Evolutionary conservation across 768 basidiomycete genomes (phyloP).

Genomic region (Psilocybe tampanensis): DNA sequence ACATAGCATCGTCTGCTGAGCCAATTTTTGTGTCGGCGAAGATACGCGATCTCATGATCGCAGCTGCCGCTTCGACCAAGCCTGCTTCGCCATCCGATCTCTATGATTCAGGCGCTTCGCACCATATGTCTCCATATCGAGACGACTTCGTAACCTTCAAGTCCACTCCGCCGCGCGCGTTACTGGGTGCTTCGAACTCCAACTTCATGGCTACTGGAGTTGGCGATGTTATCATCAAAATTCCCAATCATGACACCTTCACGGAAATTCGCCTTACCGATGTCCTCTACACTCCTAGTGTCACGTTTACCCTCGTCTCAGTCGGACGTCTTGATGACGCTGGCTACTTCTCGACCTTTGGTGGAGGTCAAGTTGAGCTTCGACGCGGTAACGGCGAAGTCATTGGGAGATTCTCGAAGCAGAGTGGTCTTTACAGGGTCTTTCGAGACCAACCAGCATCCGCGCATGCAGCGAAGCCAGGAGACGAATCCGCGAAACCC

Average conservation of each 20-base stretch:
- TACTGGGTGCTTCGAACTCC: slow-evolving; percentile 32
- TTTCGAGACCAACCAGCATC: slow-evolving; percentile 21
- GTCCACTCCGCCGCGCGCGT: slow-evolving; percentile 21
- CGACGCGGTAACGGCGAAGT: slow-evolving; percentile 27
- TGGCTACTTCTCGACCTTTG: slow-evolving; percentile 9
- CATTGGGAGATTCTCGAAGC: slow-evolving; percentile 13
- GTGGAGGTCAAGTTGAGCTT: slow-evolving; percentile 2
- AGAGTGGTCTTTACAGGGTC: slow-evolving; percentile 14
- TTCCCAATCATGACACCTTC: slow-evolving; percentile 18
- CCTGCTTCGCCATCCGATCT: neutral
- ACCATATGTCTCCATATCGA: slow-evolving; percentile 31
- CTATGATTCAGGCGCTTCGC: slow-evolving; percentile 30
- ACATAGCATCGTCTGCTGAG: too few relatives aligned
- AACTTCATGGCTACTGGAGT: slow-evolving; percentile 29
- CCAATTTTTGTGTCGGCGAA: too few relatives aligned
- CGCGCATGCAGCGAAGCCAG: slow-evolving; percentile 10
- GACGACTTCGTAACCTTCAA: slow-evolving; percentile 23
- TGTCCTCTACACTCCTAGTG: slow-evolving; percentile 20
- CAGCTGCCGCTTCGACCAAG: too few relatives aligned
- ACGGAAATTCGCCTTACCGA: slow-evolving; percentile 19
- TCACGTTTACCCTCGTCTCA: slow-evolving; percentile 21
- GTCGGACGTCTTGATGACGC: slow-evolving; percentile 12
- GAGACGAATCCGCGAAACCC: slow-evolving; percentile 15
- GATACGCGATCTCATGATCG: too few relatives aligned
- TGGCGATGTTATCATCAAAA: slow-evolving; percentile 31